Percentiles rank a stretch among this genome's conserved stretches.
phyloP scores from a whole-genome alignment of 169 alveolate species.

The Cyclospora cayetanensis region DNA sequence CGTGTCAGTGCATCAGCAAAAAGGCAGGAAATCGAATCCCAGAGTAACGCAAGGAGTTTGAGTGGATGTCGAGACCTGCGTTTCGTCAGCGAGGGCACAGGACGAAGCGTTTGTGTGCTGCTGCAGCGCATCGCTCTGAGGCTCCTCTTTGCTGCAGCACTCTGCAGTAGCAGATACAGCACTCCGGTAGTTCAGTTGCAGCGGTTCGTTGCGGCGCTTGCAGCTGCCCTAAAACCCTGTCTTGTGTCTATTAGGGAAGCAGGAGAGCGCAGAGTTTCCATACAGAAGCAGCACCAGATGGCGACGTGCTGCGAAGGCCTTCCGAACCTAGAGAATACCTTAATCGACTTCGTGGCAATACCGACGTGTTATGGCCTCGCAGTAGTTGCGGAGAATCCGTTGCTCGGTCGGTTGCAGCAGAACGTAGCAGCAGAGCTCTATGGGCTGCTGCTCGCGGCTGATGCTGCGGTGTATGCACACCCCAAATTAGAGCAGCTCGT shows the following conservation, averaged over 20 bases:
- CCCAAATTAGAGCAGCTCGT: slow-evolving; percentile 34
- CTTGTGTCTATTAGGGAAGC: slow-evolving; percentile 43
- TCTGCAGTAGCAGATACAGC: slow-evolving; percentile 57
- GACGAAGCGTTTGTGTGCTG: slow-evolving; percentile 47
- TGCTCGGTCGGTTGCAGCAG: slow-evolving; percentile 51
- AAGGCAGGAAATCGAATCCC: neutral
- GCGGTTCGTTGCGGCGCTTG: slow-evolving; percentile 63
- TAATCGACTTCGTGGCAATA: slow-evolving; percentile 56
- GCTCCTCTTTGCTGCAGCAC: slow-evolving; percentile 36
- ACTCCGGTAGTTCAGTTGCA: slow-evolving; percentile 45
- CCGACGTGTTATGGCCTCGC: slow-evolving; percentile 61
- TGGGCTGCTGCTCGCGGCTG: slow-evolving; percentile 53
- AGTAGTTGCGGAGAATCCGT: slow-evolving; percentile 31
- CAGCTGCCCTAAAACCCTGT: slow-evolving; percentile 52
- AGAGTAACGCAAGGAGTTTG: neutral
- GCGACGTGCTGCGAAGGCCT: neutral
- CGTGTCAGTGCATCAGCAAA: too few species aligned
- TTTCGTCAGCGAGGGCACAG: slow-evolving; percentile 32
- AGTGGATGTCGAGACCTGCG: slow-evolving; percentile 18
- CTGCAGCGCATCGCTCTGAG: slow-evolving; percentile 64
- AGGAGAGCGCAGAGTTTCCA: neutral
- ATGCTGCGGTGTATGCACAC: slow-evolving; percentile 59
- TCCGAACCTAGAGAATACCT: slow-evolving; percentile 29
- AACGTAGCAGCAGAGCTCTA: slow-evolving; percentile 40
- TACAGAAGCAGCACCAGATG: slow-evolving; percentile 8